Evolutionary conservation across 805 yeast genomes (phyloP), one percentile per base, ranked within the genome.

Genomic region (Candida piceae): DNA sequence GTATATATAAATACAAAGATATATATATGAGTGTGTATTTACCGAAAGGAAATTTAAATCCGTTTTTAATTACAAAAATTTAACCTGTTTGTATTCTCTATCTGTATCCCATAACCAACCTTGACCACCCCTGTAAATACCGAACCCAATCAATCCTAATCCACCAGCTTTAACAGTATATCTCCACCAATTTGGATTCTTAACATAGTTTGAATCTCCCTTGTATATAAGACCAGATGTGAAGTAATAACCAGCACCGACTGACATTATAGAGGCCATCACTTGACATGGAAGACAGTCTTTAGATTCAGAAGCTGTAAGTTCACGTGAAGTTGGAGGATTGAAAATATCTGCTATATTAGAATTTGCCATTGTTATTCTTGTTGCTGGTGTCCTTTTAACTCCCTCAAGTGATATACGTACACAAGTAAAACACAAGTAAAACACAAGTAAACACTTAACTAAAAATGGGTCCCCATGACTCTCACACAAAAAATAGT

Each of bases 201-300:
- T 69, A 7, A 32, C 38, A 25, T 37, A 45, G 17, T 55, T 53
- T 2, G 25, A 22, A 29, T 65, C 69, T 41, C 68, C 71, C 29
- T 60, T 60, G 52, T 79, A 78, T 2, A 78, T 74, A 35, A 59
- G 52, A 1, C 84, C 83, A 15, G 79, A 62, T 13, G 71, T 67
- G 40, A 84, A 66, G 57, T 80, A 84, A 0, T 68, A 53, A 17
- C 93, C 94, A 4, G 80, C 80, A 4, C 67, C 76, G 1, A 80
- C 39, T 19, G 80, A 67, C 13, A 78, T 70, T 7, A 70, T 50
- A 1, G 86, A 69, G 31, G 83, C 81, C 65, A 81, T 74, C 1
- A 77, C 55, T 42, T 83, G 82, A 50, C 95, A 84, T 2, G 83
- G 77, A 2, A 80, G 46, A 51, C 95, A 84, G 45, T 73, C 79